Base-by-base conservation (phyloP, 805 yeast species). In the Ogataea pini region DNA sequence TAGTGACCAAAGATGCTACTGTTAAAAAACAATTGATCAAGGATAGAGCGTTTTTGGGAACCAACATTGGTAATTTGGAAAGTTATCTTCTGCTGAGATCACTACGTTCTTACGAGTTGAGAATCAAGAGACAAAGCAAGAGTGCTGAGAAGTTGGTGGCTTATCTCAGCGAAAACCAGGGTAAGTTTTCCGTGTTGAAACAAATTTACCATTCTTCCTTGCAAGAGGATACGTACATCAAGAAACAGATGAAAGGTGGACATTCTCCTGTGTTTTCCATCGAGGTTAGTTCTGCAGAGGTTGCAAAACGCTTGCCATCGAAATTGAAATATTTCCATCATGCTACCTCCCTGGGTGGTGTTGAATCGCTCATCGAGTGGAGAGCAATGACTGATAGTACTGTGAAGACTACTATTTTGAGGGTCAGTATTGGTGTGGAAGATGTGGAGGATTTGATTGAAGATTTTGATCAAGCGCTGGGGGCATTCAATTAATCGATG, bases 261-360 rank as follows among this genome's bases (percentile, higher is more conserved):
- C 76, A 69, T 48, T 70, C 83, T 2, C 96, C 97, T 1, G 88
- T 87, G 0, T 90, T 91, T 58, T 73, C 94, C 0, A 76, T 91
- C 38, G 77, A 72, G 22, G 69, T 87, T 25, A 56, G 63, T 6
- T 59, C 71, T 9, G 76, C 70, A 41, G 79, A 78, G 7, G 67
- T 72, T 31, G 96, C 96, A 0, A 78, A 75, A 54, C 46, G 57
- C 8, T 70, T 91, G 13, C 95, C 96, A 7, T 72, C 83, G 2
- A 77, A 72, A 50, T 70, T 89, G 50, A 77, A 80, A 56, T 79
- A 78, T 54, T 89, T 90, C 71, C 85, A 84, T 57, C 98, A 91
- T 68, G 96, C 97, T 3, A 90, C 97, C 0, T 89, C 96, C 2
- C 72, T 92, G 22, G 97, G 97, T 33, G 96, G 97, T 18, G 88